These are phyloP conservation scores for Torrubiella hemipterigena DNA, from an alignment of 2,329 filamentous ascomycete genomes.

Conservation along the genomic window DNA sequence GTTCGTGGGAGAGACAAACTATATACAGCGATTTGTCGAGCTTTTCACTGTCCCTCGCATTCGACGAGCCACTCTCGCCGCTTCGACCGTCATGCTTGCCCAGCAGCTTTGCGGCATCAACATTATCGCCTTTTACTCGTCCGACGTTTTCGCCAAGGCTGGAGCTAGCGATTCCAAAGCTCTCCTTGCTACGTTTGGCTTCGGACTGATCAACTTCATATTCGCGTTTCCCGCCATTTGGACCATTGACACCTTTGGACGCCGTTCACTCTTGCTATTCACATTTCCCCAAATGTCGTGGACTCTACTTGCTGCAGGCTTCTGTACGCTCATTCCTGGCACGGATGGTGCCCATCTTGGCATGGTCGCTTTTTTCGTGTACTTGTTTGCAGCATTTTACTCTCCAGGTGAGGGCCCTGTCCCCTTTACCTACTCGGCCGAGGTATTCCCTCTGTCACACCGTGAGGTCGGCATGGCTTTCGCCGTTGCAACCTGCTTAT, in stretches of 20 bases:
- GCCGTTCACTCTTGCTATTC: constrained; percentile 34
- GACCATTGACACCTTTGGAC: constrained; percentile 46
- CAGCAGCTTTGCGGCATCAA: constrained; percentile 63
- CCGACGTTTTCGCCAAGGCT: constrained; percentile 46
- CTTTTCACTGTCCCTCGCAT: constrained; percentile 59
- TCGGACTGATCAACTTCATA: constrained; percentile 45
- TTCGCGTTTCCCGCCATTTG: constrained; percentile 47
- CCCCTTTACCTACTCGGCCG: constrained; percentile 56
- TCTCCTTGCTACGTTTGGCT: constrained; percentile 45
- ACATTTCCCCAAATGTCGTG: constrained; percentile 31
- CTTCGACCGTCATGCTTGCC: constrained; percentile 69
- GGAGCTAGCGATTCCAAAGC: constrained; percentile 44
- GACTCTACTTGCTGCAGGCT: constrained; percentile 25
- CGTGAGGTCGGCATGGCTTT: constrained; percentile 62
- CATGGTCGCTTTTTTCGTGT: constrained; percentile 45
- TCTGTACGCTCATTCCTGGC: constrained; percentile 39
- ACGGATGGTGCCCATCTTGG: constrained; percentile 18
- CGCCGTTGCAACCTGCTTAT: constrained; percentile 53
- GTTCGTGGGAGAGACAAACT: constrained; percentile 38
- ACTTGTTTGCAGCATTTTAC: constrained; percentile 40
- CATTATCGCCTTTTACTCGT: constrained; percentile 67
- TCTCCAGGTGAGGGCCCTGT: constrained; percentile 50
- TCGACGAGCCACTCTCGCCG: constrained; percentile 61
- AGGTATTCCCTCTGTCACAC: constrained; percentile 59
- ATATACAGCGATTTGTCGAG: constrained; percentile 49